phyloP scores from a whole-genome alignment of 2,329 filamentous ascomycete genomes.

The Helotiales sp. region DNA sequence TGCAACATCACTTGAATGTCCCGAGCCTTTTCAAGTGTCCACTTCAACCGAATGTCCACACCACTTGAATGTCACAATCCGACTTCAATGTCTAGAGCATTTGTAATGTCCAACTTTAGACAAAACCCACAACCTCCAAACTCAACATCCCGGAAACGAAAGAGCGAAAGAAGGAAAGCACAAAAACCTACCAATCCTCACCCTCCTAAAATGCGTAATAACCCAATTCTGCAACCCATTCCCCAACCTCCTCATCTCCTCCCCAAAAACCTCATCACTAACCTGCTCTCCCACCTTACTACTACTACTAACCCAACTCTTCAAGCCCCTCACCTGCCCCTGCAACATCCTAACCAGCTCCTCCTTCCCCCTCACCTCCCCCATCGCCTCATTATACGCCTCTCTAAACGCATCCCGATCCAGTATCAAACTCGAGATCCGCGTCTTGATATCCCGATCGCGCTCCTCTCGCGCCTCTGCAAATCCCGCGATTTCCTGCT shows the following conservation, averaged over 20 bases:
- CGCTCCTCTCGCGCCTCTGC: slow-evolving; percentile 52
- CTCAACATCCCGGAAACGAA: background rate
- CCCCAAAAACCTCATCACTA: slow-evolving; percentile 70
- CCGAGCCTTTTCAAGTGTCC: background rate
- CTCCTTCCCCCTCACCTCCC: slow-evolving; percentile 55
- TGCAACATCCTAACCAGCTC: slow-evolving; percentile 60
- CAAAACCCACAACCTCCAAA: background rate
- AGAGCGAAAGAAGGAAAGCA: background rate
- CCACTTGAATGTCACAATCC: background rate
- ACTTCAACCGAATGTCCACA: background rate
- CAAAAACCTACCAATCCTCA: slow-evolving; percentile 53
- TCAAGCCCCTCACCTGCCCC: slow-evolving; percentile 68
- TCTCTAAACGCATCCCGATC: slow-evolving; percentile 49
- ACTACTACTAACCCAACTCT: slow-evolving; percentile 72
- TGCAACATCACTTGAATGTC: background rate
- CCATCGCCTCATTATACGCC: slow-evolving; percentile 54
- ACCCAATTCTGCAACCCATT: slow-evolving; percentile 78
- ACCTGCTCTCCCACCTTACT: slow-evolving; percentile 64
- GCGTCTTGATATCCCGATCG: slow-evolving; percentile 40
- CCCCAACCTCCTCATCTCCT: slow-evolving; percentile 64
- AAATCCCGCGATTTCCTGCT: slow-evolving; percentile 54
- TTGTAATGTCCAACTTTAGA: background rate
- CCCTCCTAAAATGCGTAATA: slow-evolving; percentile 69
- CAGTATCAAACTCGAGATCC: slow-evolving; percentile 37
- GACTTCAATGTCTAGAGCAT: background rate